phyloP scores from a whole-genome alignment of 1,139 yeast species.

The Meyerozyma sp. region DNA sequence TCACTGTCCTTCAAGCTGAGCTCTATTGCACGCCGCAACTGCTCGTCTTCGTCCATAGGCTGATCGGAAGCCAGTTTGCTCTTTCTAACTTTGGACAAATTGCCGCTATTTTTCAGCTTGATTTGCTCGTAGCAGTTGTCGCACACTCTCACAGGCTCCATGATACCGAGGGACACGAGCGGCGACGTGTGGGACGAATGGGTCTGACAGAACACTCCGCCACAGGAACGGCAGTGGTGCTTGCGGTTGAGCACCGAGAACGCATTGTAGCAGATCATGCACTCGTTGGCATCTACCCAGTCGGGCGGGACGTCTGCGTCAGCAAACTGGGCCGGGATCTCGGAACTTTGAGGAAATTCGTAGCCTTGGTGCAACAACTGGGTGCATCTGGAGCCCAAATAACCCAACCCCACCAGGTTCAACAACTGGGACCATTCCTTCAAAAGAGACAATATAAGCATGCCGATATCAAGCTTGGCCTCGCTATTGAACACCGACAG shows the following conservation, averaged over 20 bases:
- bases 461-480: slow-evolving; percentile 53
- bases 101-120: slow-evolving; percentile 22
- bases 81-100: slow-evolving; percentile 6
- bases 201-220: slow-evolving; percentile 85
- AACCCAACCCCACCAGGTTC: slow-evolving; percentile 60
- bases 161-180: slow-evolving; percentile 80
- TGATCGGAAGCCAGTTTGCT: slow-evolving; percentile 1
- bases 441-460: slow-evolving; percentile 55
- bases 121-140: slow-evolving; percentile 75
- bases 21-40: slow-evolving; percentile 71
- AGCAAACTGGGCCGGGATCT: slow-evolving; percentile 44
- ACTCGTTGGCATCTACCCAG: slow-evolving; percentile 93
- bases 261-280: slow-evolving; percentile 86
- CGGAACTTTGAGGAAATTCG: slow-evolving; percentile 50
- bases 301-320: slow-evolving; percentile 96
- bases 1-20: slow-evolving; percentile 61
- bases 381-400: slow-evolving; percentile 59
- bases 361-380: slow-evolving; percentile 60
- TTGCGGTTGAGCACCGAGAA: slow-evolving; percentile 83
- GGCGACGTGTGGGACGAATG: slow-evolving; percentile 71
- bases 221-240: slow-evolving; percentile 96
- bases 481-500: slow-evolving; percentile 28
- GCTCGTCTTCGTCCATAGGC: slow-evolving; percentile 60
- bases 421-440: slow-evolving; percentile 79
- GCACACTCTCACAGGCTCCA: slow-evolving; percentile 88